phyloP scores from a whole-genome alignment of 2,329 filamentous ascomycete species.

The Didymella keratinophila region DNA sequence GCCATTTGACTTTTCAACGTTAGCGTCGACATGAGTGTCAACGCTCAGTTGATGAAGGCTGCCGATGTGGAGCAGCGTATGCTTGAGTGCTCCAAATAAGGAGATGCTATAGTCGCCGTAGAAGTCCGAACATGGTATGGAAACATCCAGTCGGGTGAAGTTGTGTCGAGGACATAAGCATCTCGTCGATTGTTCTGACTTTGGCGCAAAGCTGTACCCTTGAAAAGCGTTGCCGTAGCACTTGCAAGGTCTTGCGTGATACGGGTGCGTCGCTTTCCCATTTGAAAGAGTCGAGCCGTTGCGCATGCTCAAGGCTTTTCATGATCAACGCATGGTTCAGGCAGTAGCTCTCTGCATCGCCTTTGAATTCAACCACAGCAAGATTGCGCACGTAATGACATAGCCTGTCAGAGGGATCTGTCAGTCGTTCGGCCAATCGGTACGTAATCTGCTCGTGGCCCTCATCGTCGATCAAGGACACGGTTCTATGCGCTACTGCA shows the following conservation, averaged over 20 bases:
- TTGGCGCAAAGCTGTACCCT: constrained; percentile 15
- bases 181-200: constrained; percentile 11
- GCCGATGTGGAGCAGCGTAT: constrained; percentile 14
- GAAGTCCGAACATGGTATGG: constrained; percentile 13
- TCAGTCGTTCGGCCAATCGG: constrained; percentile 23
- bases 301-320: constrained; percentile 17
- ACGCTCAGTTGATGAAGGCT: constrained; percentile 21
- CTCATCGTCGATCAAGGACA: constrained; percentile 24
- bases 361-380: constrained; percentile 24
- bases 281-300: constrained; percentile 19
- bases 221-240: constrained; percentile 20
- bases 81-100: constrained; percentile 18
- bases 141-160: constrained; percentile 21
- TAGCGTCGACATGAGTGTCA: constrained; percentile 19
- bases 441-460: constrained; percentile 21
- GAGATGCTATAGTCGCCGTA: constrained; percentile 1
- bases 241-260: not conserved
- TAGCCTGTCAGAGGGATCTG: constrained; percentile 19
- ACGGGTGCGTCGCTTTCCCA: constrained; percentile 25
- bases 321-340: constrained; percentile 23
- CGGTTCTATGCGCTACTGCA: constrained; percentile 19
- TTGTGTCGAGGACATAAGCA: constrained; percentile 13
- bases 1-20: not conserved
- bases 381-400: constrained; percentile 23
- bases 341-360: constrained; percentile 28